phyloP scores from a whole-genome alignment of 257 asterid genomes.

The Solanum medicagineum region DNA sequence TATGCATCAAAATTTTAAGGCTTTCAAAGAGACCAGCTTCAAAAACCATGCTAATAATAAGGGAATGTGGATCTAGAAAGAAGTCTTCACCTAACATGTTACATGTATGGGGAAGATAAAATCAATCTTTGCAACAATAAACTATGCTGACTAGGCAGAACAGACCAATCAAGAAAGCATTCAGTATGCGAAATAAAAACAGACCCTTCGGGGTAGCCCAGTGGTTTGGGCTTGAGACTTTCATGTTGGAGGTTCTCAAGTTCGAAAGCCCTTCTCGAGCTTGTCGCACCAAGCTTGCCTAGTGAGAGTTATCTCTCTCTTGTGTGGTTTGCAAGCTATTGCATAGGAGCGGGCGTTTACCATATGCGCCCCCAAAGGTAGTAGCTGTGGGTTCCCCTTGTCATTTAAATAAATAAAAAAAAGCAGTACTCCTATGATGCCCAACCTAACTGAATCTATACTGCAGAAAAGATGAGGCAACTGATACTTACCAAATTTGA shows the following conservation, averaged over 20 bases:
- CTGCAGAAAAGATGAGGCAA: neutral
- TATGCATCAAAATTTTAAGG: neutral
- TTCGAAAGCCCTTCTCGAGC: no score
- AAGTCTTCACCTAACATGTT: neutral
- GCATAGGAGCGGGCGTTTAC: no score
- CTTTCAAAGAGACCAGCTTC: neutral
- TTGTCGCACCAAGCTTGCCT: no score
- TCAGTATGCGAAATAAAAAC: neutral
- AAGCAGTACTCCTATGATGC: neutral
- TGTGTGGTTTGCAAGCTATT: no score
- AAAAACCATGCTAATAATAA: neutral
- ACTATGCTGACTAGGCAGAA: neutral
- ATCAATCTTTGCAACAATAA: neutral
- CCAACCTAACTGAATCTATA: neutral
- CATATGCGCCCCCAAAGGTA: no score
- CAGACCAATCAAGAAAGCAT: neutral
- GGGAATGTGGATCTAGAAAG: neutral
- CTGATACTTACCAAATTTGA: constrained; percentile 68
- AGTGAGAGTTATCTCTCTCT: no score
- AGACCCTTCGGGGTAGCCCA: no score
- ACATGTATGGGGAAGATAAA: neutral
- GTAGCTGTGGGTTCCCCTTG: no score
- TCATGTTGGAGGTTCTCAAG: no score
- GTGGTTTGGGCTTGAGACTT: no score
- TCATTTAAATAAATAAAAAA: no score